phyloP scores from a whole-genome alignment of 345 rosid species.

The Excoecaria cochinchinensis region DNA sequence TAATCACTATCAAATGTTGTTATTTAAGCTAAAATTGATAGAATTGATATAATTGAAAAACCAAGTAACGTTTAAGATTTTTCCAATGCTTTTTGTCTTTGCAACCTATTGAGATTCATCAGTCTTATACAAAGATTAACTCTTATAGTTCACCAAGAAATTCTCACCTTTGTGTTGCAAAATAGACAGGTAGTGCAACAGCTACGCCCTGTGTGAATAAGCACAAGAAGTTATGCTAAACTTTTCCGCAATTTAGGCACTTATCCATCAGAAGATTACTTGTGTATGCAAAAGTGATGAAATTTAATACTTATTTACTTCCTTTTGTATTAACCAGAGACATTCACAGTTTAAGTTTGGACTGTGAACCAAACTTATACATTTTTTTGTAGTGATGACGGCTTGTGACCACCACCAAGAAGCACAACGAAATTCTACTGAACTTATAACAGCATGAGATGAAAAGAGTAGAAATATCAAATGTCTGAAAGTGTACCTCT shows the following conservation, averaged over 20 bases:
- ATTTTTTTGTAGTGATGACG: not conserved
- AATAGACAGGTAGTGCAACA: conserved; percentile 93
- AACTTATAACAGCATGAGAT: not conserved
- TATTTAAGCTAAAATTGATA: no score
- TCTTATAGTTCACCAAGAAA: conserved; percentile 1
- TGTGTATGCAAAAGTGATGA: not conserved
- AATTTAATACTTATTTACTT: not conserved
- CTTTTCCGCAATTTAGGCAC: not conserved
- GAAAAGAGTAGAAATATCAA: not conserved
- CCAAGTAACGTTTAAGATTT: no score
- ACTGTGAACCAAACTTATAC: not conserved
- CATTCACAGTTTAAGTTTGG: not conserved
- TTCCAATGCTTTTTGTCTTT: no score
- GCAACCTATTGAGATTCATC: not conserved
- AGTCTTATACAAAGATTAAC: conserved; percentile 9
- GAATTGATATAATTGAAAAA: no score
- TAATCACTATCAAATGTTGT: no score
- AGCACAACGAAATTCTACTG: not conserved
- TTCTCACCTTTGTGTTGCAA: conserved; percentile 92
- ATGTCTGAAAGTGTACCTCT: conserved; percentile 56
- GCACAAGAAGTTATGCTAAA: conserved; percentile 16
- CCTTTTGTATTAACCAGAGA: not conserved
- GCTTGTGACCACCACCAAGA: not conserved
- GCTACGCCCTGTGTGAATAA: conserved; percentile 76
- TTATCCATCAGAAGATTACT: conserved; percentile 8